Evolutionary conservation across 345 rosid species (phyloP).

Genomic region (Xanthoceras sorbifolium): DNA sequence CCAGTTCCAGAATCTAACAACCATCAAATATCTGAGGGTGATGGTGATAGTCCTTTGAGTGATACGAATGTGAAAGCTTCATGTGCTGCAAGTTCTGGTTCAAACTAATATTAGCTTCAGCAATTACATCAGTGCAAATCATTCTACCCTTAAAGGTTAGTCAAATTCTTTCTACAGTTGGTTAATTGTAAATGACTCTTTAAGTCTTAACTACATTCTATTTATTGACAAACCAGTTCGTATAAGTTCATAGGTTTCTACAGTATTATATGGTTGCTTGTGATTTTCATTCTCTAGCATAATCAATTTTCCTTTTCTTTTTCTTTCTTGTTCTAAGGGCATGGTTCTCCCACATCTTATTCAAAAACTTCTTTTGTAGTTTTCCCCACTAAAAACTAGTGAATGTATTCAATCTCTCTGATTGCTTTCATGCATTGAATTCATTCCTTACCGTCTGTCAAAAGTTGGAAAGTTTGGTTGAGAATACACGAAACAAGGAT

Average conservation of each 20-base stretch:
- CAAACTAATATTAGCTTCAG: constrained; percentile 36
- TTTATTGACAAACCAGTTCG: background rate
- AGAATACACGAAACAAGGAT: background rate
- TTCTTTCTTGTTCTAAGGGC: too few relatives aligned
- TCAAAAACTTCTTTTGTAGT: too few relatives aligned
- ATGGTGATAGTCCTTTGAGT: constrained; percentile 33
- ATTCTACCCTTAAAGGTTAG: constrained; percentile 26
- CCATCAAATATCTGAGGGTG: constrained; percentile 32
- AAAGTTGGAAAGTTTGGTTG: background rate
- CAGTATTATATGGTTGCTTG: background rate
- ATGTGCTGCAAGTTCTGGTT: constrained; percentile 53
- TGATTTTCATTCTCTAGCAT: background rate
- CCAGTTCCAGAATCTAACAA: constrained; percentile 42
- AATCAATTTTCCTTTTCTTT: background rate
- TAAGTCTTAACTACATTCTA: background rate
- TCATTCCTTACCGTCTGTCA: background rate
- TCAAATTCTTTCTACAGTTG: background rate
- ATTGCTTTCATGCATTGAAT: background rate
- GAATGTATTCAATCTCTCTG: too few relatives aligned
- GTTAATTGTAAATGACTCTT: background rate
- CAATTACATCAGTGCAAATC: constrained; percentile 20
- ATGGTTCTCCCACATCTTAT: too few relatives aligned
- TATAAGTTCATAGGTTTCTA: background rate
- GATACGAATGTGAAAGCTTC: constrained; percentile 40
- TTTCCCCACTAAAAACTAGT: background rate